Conservation (phyloP, 176 grass and related monocot species). For the Musa itinerans region DNA sequence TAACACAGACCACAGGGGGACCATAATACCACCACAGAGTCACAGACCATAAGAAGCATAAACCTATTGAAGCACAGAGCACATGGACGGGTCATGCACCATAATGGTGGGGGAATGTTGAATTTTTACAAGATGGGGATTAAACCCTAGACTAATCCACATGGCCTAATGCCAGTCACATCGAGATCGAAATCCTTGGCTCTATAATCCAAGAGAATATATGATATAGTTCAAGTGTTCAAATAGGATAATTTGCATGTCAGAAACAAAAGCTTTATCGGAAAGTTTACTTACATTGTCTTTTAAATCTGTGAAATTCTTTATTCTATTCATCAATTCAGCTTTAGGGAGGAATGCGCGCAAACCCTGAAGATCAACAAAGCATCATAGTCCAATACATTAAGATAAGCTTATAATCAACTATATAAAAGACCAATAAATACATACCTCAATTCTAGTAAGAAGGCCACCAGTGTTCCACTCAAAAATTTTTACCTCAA, state of each 20-base stretch:
- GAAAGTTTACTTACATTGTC: slow-evolving; percentile 44
- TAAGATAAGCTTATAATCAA: slow-evolving; percentile 8
- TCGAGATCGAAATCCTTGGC: too few species aligned
- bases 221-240: background rate
- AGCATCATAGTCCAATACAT: slow-evolving; percentile 11
- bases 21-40: background rate
- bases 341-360: slow-evolving; percentile 84
- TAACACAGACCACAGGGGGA: background rate
- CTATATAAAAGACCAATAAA: slow-evolving; percentile 11
- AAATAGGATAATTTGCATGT: background rate
- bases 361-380: slow-evolving; percentile 52
- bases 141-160: background rate
- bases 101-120: background rate
- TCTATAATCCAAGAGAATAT: too few species aligned
- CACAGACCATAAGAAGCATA: background rate
- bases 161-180: too few species aligned
- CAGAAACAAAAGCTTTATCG: slow-evolving; percentile 10
- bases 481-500: slow-evolving; percentile 72
- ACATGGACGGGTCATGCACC: too few species aligned
- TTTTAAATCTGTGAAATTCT: slow-evolving; percentile 69
- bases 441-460: slow-evolving; percentile 66
- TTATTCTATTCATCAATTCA: slow-evolving; percentile 66
- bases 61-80: background rate
- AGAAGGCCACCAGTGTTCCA: slow-evolving; percentile 89
- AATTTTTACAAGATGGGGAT: background rate